Evolutionary conservation across 106 monocot species (phyloP), one percentile per base, ranked within the genome.

Genomic region (Apostasia ramifera): DNA sequence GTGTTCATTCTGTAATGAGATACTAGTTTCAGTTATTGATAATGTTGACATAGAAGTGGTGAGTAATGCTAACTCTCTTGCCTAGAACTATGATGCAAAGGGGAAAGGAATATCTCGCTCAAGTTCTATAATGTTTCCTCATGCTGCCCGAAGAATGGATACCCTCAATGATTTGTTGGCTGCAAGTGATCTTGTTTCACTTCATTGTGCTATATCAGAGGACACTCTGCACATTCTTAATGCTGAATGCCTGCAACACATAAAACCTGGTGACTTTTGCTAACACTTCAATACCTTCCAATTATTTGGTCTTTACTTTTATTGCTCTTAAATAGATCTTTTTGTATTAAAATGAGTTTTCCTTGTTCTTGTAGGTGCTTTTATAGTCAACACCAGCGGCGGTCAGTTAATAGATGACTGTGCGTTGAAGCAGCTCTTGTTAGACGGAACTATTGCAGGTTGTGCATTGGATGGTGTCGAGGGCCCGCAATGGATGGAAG

Each of bases 401-500:
- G 57, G 70, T 71, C 77, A 70, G 13, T 38, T 77, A 47, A 70
- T 70, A 48, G 70, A 70, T 70, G 70, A 77, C 65, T 72, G 86
- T 81, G 92, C 97, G 13, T 63, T 97, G 40, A 97, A 97, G 64
- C 89, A 92, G 59, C 87, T 97, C 50, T 63, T 89, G 69, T 84
- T 93, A 81, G 92, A 97, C 73, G 97, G 89, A 59, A 85, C 87
- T 64, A 82, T 97, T 81, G 89, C 92, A 77, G 97, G 97, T 51
- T 97, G 92, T 85, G 97, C 97, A 57, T 78, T 97, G 62, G 92
- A 97, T 85, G 97, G 97, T 63, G 97, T 85, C 73, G 97, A 97
- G 59, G 97, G 89, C 12, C 97, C 92, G 56, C 97, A 97, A 57
- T 97, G 97, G 97, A 97, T 97, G 97, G 97, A 97, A 87, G 97